phyloP scores from a whole-genome alignment of 768 basidiomycete genomes.

The Dentipellis sp. region DNA sequence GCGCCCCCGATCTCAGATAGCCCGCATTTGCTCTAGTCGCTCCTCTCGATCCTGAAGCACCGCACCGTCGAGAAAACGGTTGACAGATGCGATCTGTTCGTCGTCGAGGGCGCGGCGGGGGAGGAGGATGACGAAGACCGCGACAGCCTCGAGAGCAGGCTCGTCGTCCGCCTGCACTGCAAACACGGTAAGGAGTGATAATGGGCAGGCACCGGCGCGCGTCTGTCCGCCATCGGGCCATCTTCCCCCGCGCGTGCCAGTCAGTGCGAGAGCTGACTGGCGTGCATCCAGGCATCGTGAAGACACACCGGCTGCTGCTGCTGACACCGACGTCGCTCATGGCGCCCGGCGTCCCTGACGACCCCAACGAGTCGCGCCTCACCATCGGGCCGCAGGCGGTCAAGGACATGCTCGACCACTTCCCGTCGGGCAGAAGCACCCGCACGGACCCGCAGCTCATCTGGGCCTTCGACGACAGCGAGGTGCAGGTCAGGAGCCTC shows the following conservation, averaged over 20 bases:
- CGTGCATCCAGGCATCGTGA: conserved; percentile 51
- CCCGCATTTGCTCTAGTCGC: conserved; percentile 29
- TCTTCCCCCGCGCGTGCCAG: not conserved
- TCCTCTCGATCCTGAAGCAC: conserved; percentile 69
- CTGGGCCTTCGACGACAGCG: conserved; percentile 66
- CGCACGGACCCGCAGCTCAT: conserved; percentile 72
- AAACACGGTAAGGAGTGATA: conserved; percentile 73
- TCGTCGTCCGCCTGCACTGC: conserved; percentile 68
- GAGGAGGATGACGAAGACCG: conserved; percentile 33
- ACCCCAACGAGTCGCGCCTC: conserved; percentile 49
- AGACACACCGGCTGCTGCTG: conserved; percentile 69
- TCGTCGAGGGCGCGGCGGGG: conserved; percentile 43
- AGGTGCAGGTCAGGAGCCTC: conserved; percentile 60
- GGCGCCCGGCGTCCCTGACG: conserved; percentile 57
- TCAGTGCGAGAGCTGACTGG: not conserved
- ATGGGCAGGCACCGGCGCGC: not conserved
- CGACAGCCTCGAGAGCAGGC: conserved; percentile 61
- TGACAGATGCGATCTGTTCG: conserved; percentile 66
- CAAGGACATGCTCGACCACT: conserved; percentile 76
- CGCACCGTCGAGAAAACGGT: conserved; percentile 68
- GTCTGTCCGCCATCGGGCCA: not conserved
- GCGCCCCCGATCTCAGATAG: not conserved
- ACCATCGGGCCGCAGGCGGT: conserved; percentile 66
- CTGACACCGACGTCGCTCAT: conserved; percentile 48
- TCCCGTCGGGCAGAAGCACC: conserved; percentile 50